A percentile compares a stretch with the other conserved stretches of the same genome.
phyloP scores from a whole-genome alignment of 495 filamentous ascomycete species.

The Neurospora africana region DNA sequence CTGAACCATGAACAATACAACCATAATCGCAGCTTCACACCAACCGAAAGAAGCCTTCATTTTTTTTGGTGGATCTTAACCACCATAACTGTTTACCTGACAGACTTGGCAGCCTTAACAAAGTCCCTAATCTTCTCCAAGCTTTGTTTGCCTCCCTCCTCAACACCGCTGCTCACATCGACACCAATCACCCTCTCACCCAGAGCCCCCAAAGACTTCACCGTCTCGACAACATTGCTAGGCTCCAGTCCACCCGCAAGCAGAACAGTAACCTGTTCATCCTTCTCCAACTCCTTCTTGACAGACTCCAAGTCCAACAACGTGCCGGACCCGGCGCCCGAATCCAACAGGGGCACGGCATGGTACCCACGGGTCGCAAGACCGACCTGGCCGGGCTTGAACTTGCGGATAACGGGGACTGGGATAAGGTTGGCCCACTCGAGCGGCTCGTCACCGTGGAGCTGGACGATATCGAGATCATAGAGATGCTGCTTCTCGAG shows the following conservation, averaged over 20 bases:
- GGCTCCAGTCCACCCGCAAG: conserved; percentile 76
- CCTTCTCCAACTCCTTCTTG: conserved; percentile 47
- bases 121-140: conserved; percentile 74
- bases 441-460: conserved; percentile 83
- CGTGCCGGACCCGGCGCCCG: conserved; percentile 73
- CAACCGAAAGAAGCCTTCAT: background rate
- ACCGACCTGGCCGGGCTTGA: conserved; percentile 59
- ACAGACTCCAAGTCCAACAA: conserved; percentile 57
- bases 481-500: conserved; percentile 63
- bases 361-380: conserved; percentile 72
- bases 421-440: conserved; percentile 85
- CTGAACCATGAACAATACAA: background rate
- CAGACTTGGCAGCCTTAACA: conserved; percentile 57
- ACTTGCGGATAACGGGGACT: conserved; percentile 79
- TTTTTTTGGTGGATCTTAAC: background rate
- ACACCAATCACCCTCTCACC: conserved; percentile 61
- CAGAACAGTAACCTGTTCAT: conserved; percentile 52
- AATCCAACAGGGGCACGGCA: conserved; percentile 71
- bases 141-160: conserved; percentile 72
- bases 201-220: conserved; percentile 46
- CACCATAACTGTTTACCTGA: conserved; percentile 19
- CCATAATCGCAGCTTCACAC: background rate
- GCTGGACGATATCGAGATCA: conserved; percentile 79
- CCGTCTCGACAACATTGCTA: conserved; percentile 56
- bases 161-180: conserved; percentile 90